Percentiles rank a stretch among this genome's conserved stretches.
Conservation (phyloP, 2,329 filamentous ascomycete genomes). For the Calycina marina region DNA sequence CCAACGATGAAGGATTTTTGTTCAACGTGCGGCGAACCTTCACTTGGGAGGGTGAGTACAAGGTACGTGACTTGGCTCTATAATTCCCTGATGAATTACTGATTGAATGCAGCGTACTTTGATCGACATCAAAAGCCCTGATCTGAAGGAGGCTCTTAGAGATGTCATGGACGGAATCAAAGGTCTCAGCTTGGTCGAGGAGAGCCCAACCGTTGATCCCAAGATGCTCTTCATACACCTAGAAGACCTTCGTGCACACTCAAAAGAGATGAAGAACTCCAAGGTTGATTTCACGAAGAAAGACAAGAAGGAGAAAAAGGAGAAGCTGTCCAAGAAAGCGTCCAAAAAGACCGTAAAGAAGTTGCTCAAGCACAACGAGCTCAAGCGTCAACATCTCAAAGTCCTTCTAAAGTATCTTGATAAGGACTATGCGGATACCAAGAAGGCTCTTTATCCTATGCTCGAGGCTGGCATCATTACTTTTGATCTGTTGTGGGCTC, state of each 20-base stretch:
- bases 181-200: conserved; percentile 65
- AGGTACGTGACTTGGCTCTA: conserved; percentile 25
- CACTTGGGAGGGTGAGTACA: conserved; percentile 71
- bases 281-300: conserved; percentile 35
- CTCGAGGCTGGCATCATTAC: conserved; percentile 73
- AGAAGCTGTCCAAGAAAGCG: conserved; percentile 37
- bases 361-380: conserved; percentile 38
- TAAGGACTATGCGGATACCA: conserved; percentile 63
- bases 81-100: too few relatives aligned
- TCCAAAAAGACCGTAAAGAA: conserved; percentile 45
- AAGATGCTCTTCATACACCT: conserved; percentile 62
- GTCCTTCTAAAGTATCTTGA: conserved; percentile 65
- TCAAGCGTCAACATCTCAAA: conserved; percentile 52
- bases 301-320: conserved; percentile 44
- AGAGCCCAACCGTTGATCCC: conserved; percentile 58
- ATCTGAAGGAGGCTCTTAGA: conserved; percentile 54
- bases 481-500: conserved; percentile 75
- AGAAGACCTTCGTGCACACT: conserved; percentile 53
- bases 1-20: conserved; percentile 63
- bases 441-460: conserved; percentile 69
- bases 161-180: conserved; percentile 65
- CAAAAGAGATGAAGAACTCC: conserved; percentile 48
- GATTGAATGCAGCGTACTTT: conserved; percentile 32
- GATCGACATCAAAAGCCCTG: conserved; percentile 76
- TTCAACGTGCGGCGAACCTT: conserved; percentile 77